Evolutionary conservation across 352 stramenopile genomes (phyloP), one percentile per base, ranked within the genome.

Genomic region (Saprolegnia parasitica): DNA sequence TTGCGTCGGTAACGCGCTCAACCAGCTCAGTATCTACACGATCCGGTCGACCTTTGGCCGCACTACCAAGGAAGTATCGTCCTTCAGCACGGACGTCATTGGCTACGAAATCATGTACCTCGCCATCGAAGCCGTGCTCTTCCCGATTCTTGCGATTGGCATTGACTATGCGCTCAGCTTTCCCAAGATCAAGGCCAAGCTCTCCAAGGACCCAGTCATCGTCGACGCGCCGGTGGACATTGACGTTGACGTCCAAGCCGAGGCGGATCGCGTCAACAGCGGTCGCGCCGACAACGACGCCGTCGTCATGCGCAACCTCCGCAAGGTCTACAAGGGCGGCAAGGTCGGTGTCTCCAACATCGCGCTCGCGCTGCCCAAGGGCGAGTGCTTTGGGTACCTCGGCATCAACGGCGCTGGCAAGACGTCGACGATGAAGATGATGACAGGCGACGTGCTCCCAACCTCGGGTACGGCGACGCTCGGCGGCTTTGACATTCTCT

Each of bases 371-470:
- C 71, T 97, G n/a, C 74, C 73, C 42, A 75, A 77, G 1, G 92
- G 95, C 26, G 89, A 98, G 63, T 97, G 92, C 65, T 98, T 98
- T 74, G 95, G 95, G 1, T 95, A 97, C 65, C 79, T 98, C 4
- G 95, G 95, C 2, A 96, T 98, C 62, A 98, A 98, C 64, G 93
- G 95, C 32, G 96, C 85, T 10, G 95, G 95, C 40, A 98, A 99
- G 74, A 97, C 91, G 9, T 98, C 95, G 26, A 97, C 94, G 8
- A 96, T 98, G 78, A 97, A 96, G 71, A 97, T 98, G 80, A 74
- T 99, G n/a, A 97, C 87, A 8, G 90, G 67, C 18, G 60, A 73
- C 23, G 35, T 46, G 4, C 40, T 73, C 26, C 26, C 57, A 0
- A 55, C 60, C 47, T 70, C 0, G 1, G 81, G 81, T 9, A 66